Conservation (phyloP, 352 stramenopile genomes). For the Globisporangium paroecandrum region DNA sequence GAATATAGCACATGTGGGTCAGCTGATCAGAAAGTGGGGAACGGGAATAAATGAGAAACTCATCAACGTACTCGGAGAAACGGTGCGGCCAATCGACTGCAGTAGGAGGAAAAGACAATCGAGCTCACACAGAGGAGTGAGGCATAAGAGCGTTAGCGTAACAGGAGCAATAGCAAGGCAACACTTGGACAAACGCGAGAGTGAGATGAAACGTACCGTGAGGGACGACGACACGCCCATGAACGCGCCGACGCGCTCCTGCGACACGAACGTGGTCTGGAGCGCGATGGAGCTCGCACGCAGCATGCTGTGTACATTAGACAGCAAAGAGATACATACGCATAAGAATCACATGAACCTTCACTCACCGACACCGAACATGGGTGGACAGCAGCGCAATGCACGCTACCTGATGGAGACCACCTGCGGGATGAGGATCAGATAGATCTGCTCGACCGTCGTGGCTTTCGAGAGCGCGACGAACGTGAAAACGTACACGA, state of each 20-base stretch:
- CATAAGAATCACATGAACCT: not conserved
- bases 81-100: slow-evolving; percentile 75
- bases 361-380: not conserved
- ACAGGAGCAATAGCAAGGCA: not conserved
- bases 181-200: not conserved
- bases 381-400: not conserved
- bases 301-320: slow-evolving; percentile 53
- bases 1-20: not conserved
- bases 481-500: slow-evolving; percentile 74
- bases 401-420: slow-evolving; percentile 55
- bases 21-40: not conserved
- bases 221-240: slow-evolving; percentile 79
- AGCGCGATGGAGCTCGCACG: slow-evolving; percentile 76
- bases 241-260: slow-evolving; percentile 68
- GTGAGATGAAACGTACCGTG: slow-evolving; percentile 36
- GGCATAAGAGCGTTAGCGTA: not conserved
- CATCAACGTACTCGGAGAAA: slow-evolving; percentile 57
- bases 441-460: slow-evolving; percentile 47
- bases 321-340: not conserved
- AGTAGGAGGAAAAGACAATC: not conserved
- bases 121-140: not conserved
- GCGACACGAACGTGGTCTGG: slow-evolving; percentile 66
- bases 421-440: slow-evolving; percentile 62
- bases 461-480: slow-evolving; percentile 54
- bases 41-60: not conserved